Base-by-base conservation (phyloP, 106 monocot species). In the Platanthera zijinensis region DNA sequence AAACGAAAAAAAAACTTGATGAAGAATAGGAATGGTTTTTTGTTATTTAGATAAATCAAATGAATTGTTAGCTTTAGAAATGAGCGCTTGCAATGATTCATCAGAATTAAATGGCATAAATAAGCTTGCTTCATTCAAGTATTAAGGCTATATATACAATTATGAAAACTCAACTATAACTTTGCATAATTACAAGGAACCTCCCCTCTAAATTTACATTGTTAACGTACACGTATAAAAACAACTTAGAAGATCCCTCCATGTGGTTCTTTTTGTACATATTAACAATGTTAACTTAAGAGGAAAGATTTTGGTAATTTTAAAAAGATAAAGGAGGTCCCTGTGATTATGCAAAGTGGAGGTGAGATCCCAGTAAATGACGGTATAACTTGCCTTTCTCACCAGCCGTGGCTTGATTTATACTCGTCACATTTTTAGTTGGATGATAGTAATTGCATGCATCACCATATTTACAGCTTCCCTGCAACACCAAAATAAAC, bases 371-470 rank as follows among this genome's bases (percentile, higher is more conserved):
- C 39, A 39, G 39, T 0, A 39, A 39, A 39, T 39, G 39, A 39
- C 39, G 1, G 3, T 39, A 39, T 39, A 39, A 75, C 80, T 75
- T 32, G n/a, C 80, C 75, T 47, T 19, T 32, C 8, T 6, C 45
- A 74, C 39, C 39, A 39, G 39, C 39, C 39, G 0, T 39, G 39
- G 51, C 45, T 47, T 57, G 74, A 46, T 28, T 46, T 17, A 46
- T 17, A 19, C 75, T 51, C 12, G 39, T 59, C 52, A 56, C 54
- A 69, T 62, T 75, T 69, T 75, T 62, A 61, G 74, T 68, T 13
- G 75, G 80, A 80, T 80, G 80, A 80, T 68, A 75, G 68, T 80
- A 80, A 56, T 75, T 80, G 51, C 80, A 80, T 67, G 56, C 46
- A 75, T 69, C 66, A 46, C 80, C 80, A 75, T 68, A 80, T 51